A percentile compares a stretch with the other conserved stretches of the same genome.
phyloP scores from a whole-genome alignment of 2,329 filamentous ascomycete genomes.

The Periglandula ipomoeae region DNA sequence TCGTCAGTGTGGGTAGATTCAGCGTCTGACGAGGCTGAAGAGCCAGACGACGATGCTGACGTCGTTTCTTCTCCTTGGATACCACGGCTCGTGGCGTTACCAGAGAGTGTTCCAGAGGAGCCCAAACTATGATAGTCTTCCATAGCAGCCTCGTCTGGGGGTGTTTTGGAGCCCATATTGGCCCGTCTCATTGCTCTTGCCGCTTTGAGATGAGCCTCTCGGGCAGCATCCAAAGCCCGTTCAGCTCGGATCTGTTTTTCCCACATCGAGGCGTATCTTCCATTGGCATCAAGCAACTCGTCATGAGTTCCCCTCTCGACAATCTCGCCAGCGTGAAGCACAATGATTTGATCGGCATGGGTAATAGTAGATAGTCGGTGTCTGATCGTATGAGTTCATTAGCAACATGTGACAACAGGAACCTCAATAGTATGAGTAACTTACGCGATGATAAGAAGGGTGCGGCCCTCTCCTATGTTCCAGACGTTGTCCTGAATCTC shows the following conservation, averaged over 20 bases:
- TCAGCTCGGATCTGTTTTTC: slow-evolving; percentile 77
- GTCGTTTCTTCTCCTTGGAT: slow-evolving; percentile 23
- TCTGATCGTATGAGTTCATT: no score
- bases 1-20: slow-evolving; percentile 24
- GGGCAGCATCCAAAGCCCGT: slow-evolving; percentile 39
- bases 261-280: slow-evolving; percentile 80
- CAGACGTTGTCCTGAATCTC: slow-evolving; percentile 83
- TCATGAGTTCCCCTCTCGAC: slow-evolving; percentile 72
- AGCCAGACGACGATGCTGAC: slow-evolving; percentile 16
- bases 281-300: slow-evolving; percentile 59
- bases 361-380: slow-evolving; percentile 82
- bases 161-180: slow-evolving; percentile 33
- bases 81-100: slow-evolving; percentile 23
- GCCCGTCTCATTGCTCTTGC: slow-evolving; percentile 35
- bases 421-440: slow-evolving; percentile 20
- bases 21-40: slow-evolving; percentile 26
- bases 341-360: slow-evolving; percentile 75
- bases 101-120: slow-evolving; percentile 33
- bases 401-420: slow-evolving; percentile 8
- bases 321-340: slow-evolving; percentile 67
- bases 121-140: slow-evolving; percentile 37
- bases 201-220: slow-evolving; percentile 26
- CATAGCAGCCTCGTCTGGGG: slow-evolving; percentile 28
- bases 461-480: slow-evolving; percentile 74
- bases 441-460: slow-evolving; percentile 90